Percentiles rank a stretch among this genome's conserved stretches.
These are phyloP conservation scores for Gryganskiella cystojenkinii DNA, from an alignment of 192 early-diverging fungal species.

Conservation along the genomic window DNA sequence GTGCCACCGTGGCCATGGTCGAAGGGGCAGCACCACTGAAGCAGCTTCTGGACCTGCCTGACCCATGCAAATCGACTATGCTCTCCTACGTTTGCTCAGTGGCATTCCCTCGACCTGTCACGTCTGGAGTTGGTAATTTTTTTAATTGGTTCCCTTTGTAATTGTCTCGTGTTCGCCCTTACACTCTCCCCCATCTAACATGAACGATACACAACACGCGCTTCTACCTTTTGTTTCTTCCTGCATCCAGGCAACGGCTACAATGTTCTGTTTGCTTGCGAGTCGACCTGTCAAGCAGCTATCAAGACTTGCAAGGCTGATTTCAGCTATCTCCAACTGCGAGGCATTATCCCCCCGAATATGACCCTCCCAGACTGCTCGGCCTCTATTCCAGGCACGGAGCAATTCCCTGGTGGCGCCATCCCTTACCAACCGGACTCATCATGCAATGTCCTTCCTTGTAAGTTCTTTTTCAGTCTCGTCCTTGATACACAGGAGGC, in stretches of 20 bases:
- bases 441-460: conserved; percentile 8
- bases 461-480: background rate
- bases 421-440: conserved; percentile 3
- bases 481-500: conserved; percentile 40
- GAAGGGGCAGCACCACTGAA: conserved; percentile 2
- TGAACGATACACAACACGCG: background rate
- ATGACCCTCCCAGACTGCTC: conserved; percentile 25
- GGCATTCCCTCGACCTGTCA: conserved; percentile 22
- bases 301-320: conserved; percentile 7
- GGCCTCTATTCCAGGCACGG: background rate
- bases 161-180: background rate
- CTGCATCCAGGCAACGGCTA: conserved; percentile 10
- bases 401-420: conserved; percentile 5
- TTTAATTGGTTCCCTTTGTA: too few relatives aligned
- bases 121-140: conserved; percentile 11
- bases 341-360: background rate
- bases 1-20: background rate
- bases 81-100: conserved; percentile 18
- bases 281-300: conserved; percentile 34
- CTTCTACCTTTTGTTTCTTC: background rate
- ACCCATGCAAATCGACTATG: conserved; percentile 24
- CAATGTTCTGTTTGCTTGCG: conserved; percentile 30
- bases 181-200: background rate
- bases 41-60: background rate
- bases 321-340: conserved; percentile 1